Conservation (phyloP, 2,329 filamentous ascomycete genomes). For the Fusarium sp. region DNA sequence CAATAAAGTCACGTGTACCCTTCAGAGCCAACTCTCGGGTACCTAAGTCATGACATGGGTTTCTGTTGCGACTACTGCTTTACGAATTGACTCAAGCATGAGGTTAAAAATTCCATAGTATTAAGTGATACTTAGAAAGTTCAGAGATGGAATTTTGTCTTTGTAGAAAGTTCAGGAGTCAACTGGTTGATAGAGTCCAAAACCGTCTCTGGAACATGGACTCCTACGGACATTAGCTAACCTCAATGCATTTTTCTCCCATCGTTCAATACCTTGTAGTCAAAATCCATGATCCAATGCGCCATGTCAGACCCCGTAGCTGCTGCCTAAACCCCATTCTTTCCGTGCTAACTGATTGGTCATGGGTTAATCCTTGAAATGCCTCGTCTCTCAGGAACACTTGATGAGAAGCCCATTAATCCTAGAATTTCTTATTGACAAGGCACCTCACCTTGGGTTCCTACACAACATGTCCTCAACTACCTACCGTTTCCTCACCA, state of each 20-base stretch:
- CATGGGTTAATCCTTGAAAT: background rate
- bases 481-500: background rate
- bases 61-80: background rate
- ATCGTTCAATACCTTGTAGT: too few species aligned
- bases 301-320: too few species aligned
- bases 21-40: background rate
- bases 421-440: background rate
- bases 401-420: background rate
- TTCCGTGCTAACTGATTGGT: background rate
- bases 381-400: background rate
- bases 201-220: too few species aligned
- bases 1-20: conserved; percentile 27
- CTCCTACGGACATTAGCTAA: too few species aligned
- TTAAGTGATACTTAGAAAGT: too few species aligned
- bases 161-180: too few species aligned
- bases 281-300: background rate
- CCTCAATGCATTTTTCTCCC: too few species aligned
- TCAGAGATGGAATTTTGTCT: too few species aligned
- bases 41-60: background rate
- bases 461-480: background rate
- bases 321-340: background rate
- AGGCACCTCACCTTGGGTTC: background rate
- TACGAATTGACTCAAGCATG: background rate
- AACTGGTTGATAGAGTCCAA: too few species aligned
- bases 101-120: too few species aligned